These are phyloP conservation scores for Mortierella sp. DNA, from an alignment of 371 early-diverging fungal genomes.

Conservation along the genomic window DNA sequence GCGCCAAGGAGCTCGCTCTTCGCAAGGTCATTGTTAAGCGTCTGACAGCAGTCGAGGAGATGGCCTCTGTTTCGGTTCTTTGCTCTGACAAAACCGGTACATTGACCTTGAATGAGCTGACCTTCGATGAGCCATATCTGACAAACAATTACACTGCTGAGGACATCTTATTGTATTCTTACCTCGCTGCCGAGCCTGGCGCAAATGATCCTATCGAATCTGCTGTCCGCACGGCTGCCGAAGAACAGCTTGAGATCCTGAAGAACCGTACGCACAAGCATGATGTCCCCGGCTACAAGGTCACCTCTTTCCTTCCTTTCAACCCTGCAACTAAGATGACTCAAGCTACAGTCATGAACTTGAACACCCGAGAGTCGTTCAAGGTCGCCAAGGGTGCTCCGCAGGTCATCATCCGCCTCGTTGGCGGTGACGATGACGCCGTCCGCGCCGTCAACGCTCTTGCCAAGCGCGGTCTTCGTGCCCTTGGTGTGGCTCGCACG, in stretches of 20 bases:
- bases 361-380: slow-evolving; percentile 73
- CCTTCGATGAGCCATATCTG: slow-evolving; percentile 90
- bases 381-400: slow-evolving; percentile 95
- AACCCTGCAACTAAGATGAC: slow-evolving; percentile 93
- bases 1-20: slow-evolving; percentile 90
- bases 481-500: slow-evolving; percentile 89
- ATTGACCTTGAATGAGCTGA: slow-evolving; percentile 92
- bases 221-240: slow-evolving; percentile 87
- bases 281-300: slow-evolving; percentile 86
- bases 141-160: slow-evolving; percentile 75
- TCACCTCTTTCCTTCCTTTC: slow-evolving; percentile 89
- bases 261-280: slow-evolving; percentile 62
- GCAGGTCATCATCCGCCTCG: slow-evolving; percentile 87
- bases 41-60: slow-evolving; percentile 93
- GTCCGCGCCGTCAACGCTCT: slow-evolving; percentile 80
- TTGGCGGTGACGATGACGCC: slow-evolving; percentile 81
- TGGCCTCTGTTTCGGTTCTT: slow-evolving; percentile 93
- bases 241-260: slow-evolving; percentile 76
- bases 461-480: slow-evolving; percentile 89
- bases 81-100: slow-evolving; percentile 99
- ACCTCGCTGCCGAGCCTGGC: slow-evolving; percentile 91
- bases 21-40: slow-evolving; percentile 96
- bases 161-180: slow-evolving; percentile 85
- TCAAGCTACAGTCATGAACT: slow-evolving; percentile 82
- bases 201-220: slow-evolving; percentile 93